Percentiles rank a stretch among this genome's conserved stretches.
Conservation (phyloP, 2,329 filamentous ascomycete genomes). For the Rhytidhysteron rufulum region DNA sequence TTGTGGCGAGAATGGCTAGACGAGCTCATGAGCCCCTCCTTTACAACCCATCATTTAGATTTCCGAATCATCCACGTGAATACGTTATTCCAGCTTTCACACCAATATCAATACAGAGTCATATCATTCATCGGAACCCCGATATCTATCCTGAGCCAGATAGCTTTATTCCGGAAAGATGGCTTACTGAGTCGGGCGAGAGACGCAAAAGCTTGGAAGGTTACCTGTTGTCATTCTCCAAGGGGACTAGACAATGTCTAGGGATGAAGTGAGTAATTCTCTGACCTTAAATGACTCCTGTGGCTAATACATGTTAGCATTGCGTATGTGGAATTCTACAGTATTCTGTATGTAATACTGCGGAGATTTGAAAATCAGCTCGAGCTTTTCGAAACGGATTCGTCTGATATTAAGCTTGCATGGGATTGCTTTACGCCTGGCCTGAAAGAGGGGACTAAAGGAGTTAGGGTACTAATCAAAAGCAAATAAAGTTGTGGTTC, state of each 20-base stretch:
- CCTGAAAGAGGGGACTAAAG: too few species aligned
- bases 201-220: slow-evolving; percentile 21
- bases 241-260: slow-evolving; percentile 27
- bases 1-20: slow-evolving; percentile 5
- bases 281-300: too few species aligned
- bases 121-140: slow-evolving; percentile 17
- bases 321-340: too few species aligned
- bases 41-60: slow-evolving; percentile 3
- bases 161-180: slow-evolving; percentile 18
- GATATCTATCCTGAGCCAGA: slow-evolving; percentile 13
- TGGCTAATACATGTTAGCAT: too few species aligned
- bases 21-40: slow-evolving; percentile 7
- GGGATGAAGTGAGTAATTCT: too few species aligned
- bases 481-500: too few species aligned
- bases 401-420: too few species aligned
- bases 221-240: slow-evolving; percentile 26
- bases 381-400: too few species aligned
- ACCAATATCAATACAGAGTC: slow-evolving; percentile 22
- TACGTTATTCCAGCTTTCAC: slow-evolving; percentile 14
- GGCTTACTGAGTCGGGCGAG: slow-evolving; percentile 22
- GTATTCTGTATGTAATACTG: too few species aligned
- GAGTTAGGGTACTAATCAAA: too few species aligned
- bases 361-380: too few species aligned
- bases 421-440: too few species aligned
- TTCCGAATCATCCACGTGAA: slow-evolving; percentile 13